Percentiles rank a stretch among this genome's conserved stretches.
Evolutionary conservation across 257 asterid species (phyloP).

Genomic region (Verbena officinalis): DNA sequence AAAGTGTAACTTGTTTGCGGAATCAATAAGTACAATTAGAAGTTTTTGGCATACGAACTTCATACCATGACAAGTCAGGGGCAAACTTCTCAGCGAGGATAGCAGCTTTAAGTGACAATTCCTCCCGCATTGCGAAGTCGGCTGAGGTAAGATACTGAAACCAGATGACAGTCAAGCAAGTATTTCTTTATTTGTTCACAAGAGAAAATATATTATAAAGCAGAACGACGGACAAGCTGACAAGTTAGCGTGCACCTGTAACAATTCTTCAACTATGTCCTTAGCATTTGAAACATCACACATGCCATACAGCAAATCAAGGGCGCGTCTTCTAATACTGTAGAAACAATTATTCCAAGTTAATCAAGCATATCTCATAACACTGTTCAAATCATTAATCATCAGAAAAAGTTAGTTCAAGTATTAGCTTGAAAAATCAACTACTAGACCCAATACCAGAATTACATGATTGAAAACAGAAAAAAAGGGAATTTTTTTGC

Average conservation of each 20-base stretch:
- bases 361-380: constrained; percentile 15
- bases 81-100: constrained; percentile 97
- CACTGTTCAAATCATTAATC: not conserved
- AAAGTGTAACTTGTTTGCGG: constrained; percentile 19
- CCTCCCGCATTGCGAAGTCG: constrained; percentile 64
- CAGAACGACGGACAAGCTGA: constrained; percentile 22
- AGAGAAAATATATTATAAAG: constrained; percentile 28
- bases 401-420: constrained; percentile 3
- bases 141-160: constrained; percentile 84
- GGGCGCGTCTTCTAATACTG: constrained; percentile 96
- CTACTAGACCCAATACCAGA: constrained; percentile 6
- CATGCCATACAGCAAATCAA: constrained; percentile 96
- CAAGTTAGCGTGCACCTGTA: constrained; percentile 60
- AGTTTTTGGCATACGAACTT: constrained; percentile 4
- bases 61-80: constrained; percentile 95
- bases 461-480: constrained; percentile 9
- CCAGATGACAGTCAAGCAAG: constrained; percentile 31
- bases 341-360: constrained; percentile 24
- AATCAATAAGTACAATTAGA: constrained; percentile 18
- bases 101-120: constrained; percentile 82
- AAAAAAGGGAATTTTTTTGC: constrained; percentile 15
- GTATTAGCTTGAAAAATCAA: constrained; percentile 5
- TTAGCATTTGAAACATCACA: constrained; percentile 97
- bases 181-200: constrained; percentile 21
- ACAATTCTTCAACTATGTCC: constrained; percentile 93